Conservation (phyloP, 2,329 filamentous ascomycete genomes). For the Nemania sp. region DNA sequence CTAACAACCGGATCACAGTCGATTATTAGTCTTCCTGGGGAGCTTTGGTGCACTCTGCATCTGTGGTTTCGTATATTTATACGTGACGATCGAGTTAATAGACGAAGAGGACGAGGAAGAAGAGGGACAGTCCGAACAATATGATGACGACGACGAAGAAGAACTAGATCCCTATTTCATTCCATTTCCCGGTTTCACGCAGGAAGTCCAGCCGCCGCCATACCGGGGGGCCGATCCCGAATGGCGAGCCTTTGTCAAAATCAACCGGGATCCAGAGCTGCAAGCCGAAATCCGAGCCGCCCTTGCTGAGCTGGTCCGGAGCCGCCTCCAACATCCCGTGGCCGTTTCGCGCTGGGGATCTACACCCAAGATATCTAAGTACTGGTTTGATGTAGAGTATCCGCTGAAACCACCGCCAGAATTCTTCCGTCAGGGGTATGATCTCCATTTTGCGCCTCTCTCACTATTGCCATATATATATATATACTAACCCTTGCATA, state of each 20-base stretch:
- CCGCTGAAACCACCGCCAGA: slow-evolving; percentile 61
- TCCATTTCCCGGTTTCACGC: slow-evolving; percentile 63
- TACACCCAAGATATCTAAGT: slow-evolving; percentile 52
- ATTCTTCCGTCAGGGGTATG: slow-evolving; percentile 63
- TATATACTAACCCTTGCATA: slow-evolving; percentile 37
- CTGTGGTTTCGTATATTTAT: too few relatives aligned
- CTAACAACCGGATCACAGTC: slow-evolving; percentile 19
- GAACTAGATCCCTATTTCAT: slow-evolving; percentile 56
- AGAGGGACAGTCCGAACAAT: slow-evolving; percentile 49
- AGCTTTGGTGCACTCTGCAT: slow-evolving; percentile 44
- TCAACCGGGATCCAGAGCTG: slow-evolving; percentile 59
- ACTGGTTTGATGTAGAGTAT: slow-evolving; percentile 65
- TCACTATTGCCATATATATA: neutral
- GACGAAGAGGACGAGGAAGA: slow-evolving; percentile 47
- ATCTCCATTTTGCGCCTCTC: too few relatives aligned
- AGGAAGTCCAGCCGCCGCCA: slow-evolving; percentile 50
- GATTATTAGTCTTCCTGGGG: slow-evolving; percentile 39
- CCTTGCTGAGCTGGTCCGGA: slow-evolving; percentile 47
- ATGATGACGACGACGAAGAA: slow-evolving; percentile 46
- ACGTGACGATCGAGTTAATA: slow-evolving; percentile 45
- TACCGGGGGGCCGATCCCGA: slow-evolving; percentile 64
- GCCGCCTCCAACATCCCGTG: slow-evolving; percentile 48
- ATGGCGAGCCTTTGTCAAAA: slow-evolving; percentile 61
- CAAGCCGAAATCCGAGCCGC: slow-evolving; percentile 52
- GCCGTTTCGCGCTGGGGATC: slow-evolving; percentile 51